These are phyloP conservation scores for Wickerhamomyces mucosus DNA, from an alignment of 805 yeast species.

Conservation along the genomic window DNA sequence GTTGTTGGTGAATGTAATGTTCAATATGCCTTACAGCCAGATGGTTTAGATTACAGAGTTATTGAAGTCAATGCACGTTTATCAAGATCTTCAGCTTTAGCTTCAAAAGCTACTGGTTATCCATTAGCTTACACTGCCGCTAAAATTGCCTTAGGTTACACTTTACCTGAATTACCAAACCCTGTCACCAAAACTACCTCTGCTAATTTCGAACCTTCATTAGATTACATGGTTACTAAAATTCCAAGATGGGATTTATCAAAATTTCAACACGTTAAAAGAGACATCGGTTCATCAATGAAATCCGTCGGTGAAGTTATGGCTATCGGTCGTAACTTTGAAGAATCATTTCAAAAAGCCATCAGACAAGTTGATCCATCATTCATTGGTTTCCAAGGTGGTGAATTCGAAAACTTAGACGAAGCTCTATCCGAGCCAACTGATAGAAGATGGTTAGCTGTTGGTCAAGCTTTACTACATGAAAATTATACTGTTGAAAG, in stretches of 20 bases:
- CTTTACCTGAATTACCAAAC: constrained; percentile 90
- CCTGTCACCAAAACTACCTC: constrained; percentile 94
- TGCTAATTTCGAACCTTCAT: constrained; percentile 94
- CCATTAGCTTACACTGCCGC: constrained; percentile 99
- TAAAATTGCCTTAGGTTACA: constrained; percentile 88
- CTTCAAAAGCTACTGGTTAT: constrained; percentile 97
- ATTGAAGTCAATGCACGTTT: constrained; percentile 97
- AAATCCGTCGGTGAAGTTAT: constrained; percentile 98
- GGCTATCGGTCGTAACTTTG: constrained; percentile 98
- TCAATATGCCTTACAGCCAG: constrained; percentile 93
- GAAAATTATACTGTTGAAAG: constrained; percentile 85
- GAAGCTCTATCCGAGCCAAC: constrained; percentile 76
- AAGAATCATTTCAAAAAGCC: constrained; percentile 96
- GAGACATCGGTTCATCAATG: constrained; percentile 93
- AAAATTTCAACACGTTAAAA: constrained; percentile 90
- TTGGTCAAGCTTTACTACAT: constrained; percentile 91
- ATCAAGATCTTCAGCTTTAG: constrained; percentile 94
- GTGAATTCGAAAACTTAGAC: constrained; percentile 68
- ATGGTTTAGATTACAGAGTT: constrained; percentile 90
- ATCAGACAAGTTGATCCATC: constrained; percentile 93
- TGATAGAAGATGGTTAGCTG: constrained; percentile 96
- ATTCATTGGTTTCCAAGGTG: constrained; percentile 86
- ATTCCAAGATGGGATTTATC: constrained; percentile 98
- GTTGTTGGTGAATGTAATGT: constrained; percentile 99
- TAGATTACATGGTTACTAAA: constrained; percentile 94